Evolutionary conservation across 2,329 filamentous ascomycete species (phyloP).

Genomic region (Cladosporium sp.): DNA sequence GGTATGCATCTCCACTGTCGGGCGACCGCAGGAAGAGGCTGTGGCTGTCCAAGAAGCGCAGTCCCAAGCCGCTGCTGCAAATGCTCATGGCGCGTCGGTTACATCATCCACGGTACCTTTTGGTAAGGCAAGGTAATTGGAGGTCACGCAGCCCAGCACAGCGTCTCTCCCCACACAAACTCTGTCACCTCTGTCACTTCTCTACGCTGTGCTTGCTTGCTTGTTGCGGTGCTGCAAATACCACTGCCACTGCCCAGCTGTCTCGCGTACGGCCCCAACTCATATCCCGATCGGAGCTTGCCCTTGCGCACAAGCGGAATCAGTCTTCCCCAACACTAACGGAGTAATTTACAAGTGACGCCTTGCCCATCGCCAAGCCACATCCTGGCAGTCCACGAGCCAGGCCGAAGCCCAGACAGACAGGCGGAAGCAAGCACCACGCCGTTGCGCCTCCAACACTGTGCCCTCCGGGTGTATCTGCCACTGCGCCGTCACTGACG

Average conservation of each 20-base stretch:
- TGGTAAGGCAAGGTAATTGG: no score
- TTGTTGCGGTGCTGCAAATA: not conserved
- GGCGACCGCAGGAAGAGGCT: not conserved
- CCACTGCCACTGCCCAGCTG: not conserved
- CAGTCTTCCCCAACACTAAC: slow-evolving; percentile 7
- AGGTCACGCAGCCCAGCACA: not conserved
- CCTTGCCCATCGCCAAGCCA: slow-evolving; percentile 1
- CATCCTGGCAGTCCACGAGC: no score
- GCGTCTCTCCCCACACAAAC: not conserved
- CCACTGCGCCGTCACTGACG: not conserved
- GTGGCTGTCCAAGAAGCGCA: not conserved
- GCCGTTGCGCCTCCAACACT: not conserved
- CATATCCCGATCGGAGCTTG: not conserved
- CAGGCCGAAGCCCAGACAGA: not conserved
- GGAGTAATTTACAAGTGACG: slow-evolving; percentile 8
- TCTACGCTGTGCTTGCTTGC: not conserved
- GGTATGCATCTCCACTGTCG: not conserved
- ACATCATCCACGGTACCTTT: slow-evolving; percentile 2
- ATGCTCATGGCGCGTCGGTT: not conserved
- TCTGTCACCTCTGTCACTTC: not conserved
- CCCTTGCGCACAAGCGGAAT: slow-evolving; percentile 6
- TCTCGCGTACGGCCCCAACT: slow-evolving; percentile 1
- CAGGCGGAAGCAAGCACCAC: not conserved
- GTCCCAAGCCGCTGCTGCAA: not conserved
- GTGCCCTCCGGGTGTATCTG: not conserved